A percentile compares a stretch with the other conserved stretches of the same genome.
Evolutionary conservation across 441 rosid species (phyloP).

Genomic region (Euphorbia schlechtendalii): DNA sequence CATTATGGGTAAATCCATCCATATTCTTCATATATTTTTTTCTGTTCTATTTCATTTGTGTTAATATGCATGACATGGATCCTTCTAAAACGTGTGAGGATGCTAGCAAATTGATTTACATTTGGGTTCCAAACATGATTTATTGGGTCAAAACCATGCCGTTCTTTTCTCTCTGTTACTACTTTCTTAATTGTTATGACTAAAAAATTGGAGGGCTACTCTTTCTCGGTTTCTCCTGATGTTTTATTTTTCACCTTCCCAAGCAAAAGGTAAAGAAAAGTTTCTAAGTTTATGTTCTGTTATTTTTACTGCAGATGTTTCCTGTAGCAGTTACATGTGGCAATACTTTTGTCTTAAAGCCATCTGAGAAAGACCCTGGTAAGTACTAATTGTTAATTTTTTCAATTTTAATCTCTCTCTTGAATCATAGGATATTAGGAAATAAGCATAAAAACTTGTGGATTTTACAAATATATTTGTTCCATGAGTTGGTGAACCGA

Average conservation of each 20-base stretch:
- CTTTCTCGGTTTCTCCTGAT: not conserved
- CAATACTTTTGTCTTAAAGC: conserved; percentile 84
- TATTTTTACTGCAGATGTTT: conserved; percentile 64
- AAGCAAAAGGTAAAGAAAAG: not conserved
- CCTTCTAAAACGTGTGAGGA: not conserved
- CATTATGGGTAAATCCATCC: conserved; percentile 65
- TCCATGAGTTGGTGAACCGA: not conserved
- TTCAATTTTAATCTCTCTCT: not conserved
- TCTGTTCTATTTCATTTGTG: not conserved
- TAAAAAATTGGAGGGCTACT: not conserved
- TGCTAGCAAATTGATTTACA: not conserved
- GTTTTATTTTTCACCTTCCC: not conserved
- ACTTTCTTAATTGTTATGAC: not conserved
- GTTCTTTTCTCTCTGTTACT: not conserved
- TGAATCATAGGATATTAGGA: not conserved
- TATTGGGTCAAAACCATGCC: not conserved
- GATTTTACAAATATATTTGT: not conserved
- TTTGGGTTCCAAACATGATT: not conserved
- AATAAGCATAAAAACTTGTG: not conserved
- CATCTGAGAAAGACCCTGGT: conserved; percentile 97
- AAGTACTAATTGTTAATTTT: conserved; percentile 16
- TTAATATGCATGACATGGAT: not conserved
- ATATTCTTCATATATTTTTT: conserved; percentile 4
- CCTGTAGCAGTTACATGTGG: conserved; percentile 92
- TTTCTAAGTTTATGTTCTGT: not conserved